Evolutionary conservation across 169 alveolate genomes (phyloP).

Genomic region (Plasmodium reichenowi): DNA sequence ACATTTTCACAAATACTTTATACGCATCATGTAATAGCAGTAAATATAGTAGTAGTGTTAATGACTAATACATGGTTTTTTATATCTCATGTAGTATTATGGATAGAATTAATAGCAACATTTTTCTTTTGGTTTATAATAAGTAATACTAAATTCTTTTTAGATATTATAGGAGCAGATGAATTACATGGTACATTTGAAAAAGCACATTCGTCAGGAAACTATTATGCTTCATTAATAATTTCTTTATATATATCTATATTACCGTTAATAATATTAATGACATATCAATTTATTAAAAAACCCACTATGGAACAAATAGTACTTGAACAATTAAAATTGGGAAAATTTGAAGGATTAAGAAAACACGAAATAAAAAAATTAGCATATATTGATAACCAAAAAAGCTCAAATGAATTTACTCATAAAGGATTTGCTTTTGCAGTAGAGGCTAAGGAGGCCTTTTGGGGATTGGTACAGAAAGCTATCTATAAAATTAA

Average conservation of each 20-base stretch:
- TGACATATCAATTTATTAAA: conserved; percentile 76
- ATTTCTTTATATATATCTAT: conserved; percentile 75
- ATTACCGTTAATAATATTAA: conserved; percentile 78
- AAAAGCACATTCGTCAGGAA: conserved; percentile 73
- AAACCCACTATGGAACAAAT: conserved; percentile 84
- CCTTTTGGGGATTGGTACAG: conserved; percentile 78
- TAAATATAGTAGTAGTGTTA: conserved; percentile 80
- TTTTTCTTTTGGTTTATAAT: conserved; percentile 79
- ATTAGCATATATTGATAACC: conserved; percentile 78
- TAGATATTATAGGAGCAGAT: conserved; percentile 81
- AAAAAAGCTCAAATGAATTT: conserved; percentile 18
- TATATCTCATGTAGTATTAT: conserved; percentile 69
- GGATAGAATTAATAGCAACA: conserved; percentile 74
- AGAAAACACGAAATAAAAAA: conserved; percentile 40
- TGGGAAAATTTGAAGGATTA: conserved; percentile 81
- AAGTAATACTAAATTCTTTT: conserved; percentile 77
- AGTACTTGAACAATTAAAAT: conserved; percentile 77
- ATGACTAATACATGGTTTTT: conserved; percentile 82
- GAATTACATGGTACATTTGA: conserved; percentile 83
- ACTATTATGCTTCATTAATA: conserved; percentile 74
- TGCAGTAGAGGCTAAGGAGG: conserved; percentile 82
- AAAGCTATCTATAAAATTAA: conserved; percentile 81
- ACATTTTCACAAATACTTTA: conserved; percentile 82
- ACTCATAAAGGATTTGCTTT: conserved; percentile 79
- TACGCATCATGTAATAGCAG: conserved; percentile 81